Percentiles rank a stretch among this genome's conserved stretches.
phyloP scores from a whole-genome alignment of 257 asterid genomes.

The Eustoma russellianum region DNA sequence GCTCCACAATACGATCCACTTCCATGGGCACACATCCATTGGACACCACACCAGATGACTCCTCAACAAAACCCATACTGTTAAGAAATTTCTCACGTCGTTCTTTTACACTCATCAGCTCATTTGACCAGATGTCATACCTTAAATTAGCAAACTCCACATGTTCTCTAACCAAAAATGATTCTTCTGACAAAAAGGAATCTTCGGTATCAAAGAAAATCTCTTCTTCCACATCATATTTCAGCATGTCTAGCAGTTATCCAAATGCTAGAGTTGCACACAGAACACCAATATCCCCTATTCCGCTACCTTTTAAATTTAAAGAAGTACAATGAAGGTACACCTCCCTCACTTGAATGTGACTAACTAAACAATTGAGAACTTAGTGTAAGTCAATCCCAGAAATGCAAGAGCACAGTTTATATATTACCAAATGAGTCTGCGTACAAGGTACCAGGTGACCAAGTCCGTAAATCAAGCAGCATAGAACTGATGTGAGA shows the following conservation, averaged over 20 bases:
- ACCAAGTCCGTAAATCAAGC: constrained; percentile 20
- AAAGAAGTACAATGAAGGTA: constrained; percentile 11
- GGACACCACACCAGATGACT: constrained; percentile 2
- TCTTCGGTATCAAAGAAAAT: constrained; percentile 57
- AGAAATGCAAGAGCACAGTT: neutral
- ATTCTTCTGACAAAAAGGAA: constrained; percentile 29
- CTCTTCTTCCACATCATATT: constrained; percentile 39
- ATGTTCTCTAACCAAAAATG: constrained; percentile 9
- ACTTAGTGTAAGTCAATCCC: too few species aligned
- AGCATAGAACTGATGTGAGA: constrained; percentile 11
- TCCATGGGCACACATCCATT: constrained; percentile 12
- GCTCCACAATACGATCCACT: constrained; percentile 16
- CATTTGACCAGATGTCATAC: constrained; percentile 52
- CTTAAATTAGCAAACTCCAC: constrained; percentile 13
- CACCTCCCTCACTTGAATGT: constrained; percentile 9
- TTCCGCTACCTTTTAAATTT: constrained; percentile 7
- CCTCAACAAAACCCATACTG: constrained; percentile 40
- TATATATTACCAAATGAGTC: constrained; percentile 11
- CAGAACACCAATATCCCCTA: constrained; percentile 11
- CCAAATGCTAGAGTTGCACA: too few species aligned
- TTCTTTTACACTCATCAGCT: constrained; percentile 52
- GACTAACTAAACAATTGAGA: constrained; percentile 16
- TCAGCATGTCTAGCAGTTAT: constrained; percentile 35
- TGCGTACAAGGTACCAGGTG: constrained; percentile 24
- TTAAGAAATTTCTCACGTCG: constrained; percentile 35